phyloP scores from a whole-genome alignment of 495 filamentous ascomycete species.

The Tuber calosporum region DNA sequence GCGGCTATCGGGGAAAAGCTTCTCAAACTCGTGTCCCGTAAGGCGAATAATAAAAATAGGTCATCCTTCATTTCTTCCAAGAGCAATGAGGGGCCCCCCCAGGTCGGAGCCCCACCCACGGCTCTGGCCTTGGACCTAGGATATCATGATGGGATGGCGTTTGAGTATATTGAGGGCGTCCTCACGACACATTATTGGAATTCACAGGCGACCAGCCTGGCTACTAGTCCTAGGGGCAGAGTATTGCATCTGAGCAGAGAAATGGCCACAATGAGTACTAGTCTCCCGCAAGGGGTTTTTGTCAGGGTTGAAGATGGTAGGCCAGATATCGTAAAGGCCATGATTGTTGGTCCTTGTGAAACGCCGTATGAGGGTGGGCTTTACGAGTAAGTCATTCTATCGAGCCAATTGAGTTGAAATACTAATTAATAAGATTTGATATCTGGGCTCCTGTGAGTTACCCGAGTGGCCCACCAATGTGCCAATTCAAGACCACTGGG shows the following conservation, averaged over 20 bases:
- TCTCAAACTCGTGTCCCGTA: conserved; percentile 15
- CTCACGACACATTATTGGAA: conserved; percentile 23
- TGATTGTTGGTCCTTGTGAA: conserved; percentile 53
- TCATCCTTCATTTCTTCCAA: not conserved
- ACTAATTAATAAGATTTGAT: conserved; percentile 46
- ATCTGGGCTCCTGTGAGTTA: conserved; percentile 48
- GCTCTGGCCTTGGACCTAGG: conserved; percentile 6
- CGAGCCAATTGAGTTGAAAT: conserved; percentile 1
- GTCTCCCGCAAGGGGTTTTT: conserved; percentile 55
- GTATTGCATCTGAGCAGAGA: conserved; percentile 47
- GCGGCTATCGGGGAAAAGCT: conserved; percentile 18
- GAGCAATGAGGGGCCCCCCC: not conserved
- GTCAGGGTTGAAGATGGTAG: conserved; percentile 51
- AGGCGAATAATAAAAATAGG: not conserved
- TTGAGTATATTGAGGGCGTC: conserved; percentile 26
- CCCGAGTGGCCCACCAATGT: conserved; percentile 48
- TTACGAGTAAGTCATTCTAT: conserved; percentile 46
- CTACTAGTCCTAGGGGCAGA: conserved; percentile 23
- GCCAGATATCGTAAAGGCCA: conserved; percentile 52
- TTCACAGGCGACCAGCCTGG: conserved; percentile 15
- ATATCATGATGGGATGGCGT: conserved; percentile 23
- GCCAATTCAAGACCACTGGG: conserved; percentile 51
- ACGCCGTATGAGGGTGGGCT: conserved; percentile 58
- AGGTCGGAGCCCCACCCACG: not conserved
- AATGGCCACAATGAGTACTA: conserved; percentile 48